Evolutionary conservation across 495 filamentous ascomycete species (phyloP).

Genomic region (Aspergillus funiculosus): DNA sequence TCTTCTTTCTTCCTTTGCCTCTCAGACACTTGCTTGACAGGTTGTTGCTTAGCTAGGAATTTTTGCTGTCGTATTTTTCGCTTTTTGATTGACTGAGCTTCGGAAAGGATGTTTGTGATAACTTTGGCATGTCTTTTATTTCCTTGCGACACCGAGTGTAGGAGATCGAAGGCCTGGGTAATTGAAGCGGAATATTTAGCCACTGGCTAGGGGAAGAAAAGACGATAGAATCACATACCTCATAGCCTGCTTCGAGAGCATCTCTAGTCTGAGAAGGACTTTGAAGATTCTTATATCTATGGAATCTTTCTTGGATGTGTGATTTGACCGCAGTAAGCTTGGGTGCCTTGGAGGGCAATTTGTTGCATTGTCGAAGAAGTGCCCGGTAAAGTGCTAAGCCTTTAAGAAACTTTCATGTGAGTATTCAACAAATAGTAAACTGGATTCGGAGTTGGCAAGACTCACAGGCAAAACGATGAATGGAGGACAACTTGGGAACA

Average conservation of each 20-base stretch:
- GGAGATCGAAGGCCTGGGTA: constrained; percentile 33
- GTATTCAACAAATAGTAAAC: not conserved
- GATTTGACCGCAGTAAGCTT: constrained; percentile 36
- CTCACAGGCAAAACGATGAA: constrained; percentile 63
- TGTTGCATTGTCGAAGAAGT: constrained; percentile 56
- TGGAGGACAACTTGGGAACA: constrained; percentile 42
- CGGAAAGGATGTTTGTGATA: constrained; percentile 24
- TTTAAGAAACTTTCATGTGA: constrained; percentile 25
- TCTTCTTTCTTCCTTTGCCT: constrained; percentile 27
- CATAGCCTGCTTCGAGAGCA: constrained; percentile 61
- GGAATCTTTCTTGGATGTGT: constrained; percentile 52
- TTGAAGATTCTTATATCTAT: constrained; percentile 48
- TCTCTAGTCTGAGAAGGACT: constrained; percentile 49
- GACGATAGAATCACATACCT: constrained; percentile 35
- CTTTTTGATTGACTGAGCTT: constrained; percentile 18
- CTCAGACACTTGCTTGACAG: constrained; percentile 19
- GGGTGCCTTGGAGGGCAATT: constrained; percentile 39
- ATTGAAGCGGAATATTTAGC: constrained; percentile 16
- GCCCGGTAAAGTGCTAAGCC: constrained; percentile 69
- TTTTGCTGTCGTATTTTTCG: constrained; percentile 21
- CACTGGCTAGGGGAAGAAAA: not conserved
- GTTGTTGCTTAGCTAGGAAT: constrained; percentile 4
- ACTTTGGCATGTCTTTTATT: constrained; percentile 19
- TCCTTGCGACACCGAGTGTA: constrained; percentile 36
- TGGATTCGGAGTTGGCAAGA: not conserved